phyloP scores from a whole-genome alignment of 495 filamentous ascomycete genomes.

The Hypoxylon fuscum region DNA sequence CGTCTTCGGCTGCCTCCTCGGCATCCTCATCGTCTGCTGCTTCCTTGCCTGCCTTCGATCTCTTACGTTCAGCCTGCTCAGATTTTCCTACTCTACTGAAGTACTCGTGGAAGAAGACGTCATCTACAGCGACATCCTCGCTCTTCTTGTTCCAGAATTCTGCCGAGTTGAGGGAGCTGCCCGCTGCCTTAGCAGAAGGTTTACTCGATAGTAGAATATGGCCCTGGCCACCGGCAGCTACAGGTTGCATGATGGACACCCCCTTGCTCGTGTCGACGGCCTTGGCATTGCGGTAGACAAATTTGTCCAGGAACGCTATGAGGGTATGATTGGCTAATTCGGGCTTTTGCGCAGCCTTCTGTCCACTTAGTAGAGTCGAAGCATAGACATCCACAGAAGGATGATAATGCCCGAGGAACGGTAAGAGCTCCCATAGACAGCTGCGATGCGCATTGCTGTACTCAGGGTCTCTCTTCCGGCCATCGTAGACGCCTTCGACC shows the following conservation, averaged over 20 bases:
- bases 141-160: conserved; percentile 90
- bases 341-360: conserved; percentile 81
- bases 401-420: conserved; percentile 85
- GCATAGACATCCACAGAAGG: conserved; percentile 95
- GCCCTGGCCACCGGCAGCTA: conserved; percentile 68
- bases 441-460: conserved; percentile 89
- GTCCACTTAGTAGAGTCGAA: conserved; percentile 68
- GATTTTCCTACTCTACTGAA: conserved; percentile 82
- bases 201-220: conserved; percentile 71
- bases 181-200: conserved; percentile 54
- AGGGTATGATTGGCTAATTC: conserved; percentile 88
- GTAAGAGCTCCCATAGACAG: conserved; percentile 91
- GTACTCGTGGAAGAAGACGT: conserved; percentile 98
- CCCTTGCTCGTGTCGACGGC: conserved; percentile 70
- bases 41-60: conserved; percentile 63
- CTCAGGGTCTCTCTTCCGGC: conserved; percentile 88
- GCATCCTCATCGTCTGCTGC: conserved; percentile 52
- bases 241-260: conserved; percentile 93
- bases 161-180: conserved; percentile 78
- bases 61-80: conserved; percentile 61
- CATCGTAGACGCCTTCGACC: conserved; percentile 69
- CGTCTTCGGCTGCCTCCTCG: conserved; percentile 69
- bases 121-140: conserved; percentile 86
- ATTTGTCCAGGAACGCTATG: conserved; percentile 94
- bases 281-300: conserved; percentile 93